Percentiles rank a stretch among this genome's conserved stretches.
Evolutionary conservation across 2,329 filamentous ascomycete genomes (phyloP).

Genomic region (Didymella exigua): DNA sequence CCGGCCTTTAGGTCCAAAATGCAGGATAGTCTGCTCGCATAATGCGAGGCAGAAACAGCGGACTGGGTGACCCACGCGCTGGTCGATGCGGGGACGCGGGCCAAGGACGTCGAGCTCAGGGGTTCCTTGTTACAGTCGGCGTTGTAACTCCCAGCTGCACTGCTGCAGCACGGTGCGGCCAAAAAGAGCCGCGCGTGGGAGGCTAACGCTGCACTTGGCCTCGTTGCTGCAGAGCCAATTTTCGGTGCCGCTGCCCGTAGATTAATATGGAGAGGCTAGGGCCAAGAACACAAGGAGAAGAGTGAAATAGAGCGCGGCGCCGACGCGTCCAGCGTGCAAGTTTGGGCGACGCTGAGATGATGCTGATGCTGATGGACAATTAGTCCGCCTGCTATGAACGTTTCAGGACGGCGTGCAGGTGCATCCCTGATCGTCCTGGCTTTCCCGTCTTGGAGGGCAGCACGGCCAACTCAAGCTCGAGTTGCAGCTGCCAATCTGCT

Average conservation of each 20-base stretch:
- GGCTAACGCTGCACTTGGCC: slow-evolving; percentile 14
- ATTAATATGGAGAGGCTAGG: not conserved
- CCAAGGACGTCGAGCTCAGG: slow-evolving; percentile 12
- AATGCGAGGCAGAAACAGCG: slow-evolving; percentile 27
- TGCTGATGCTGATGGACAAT: slow-evolving; percentile 2
- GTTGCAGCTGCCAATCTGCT: slow-evolving; percentile 1
- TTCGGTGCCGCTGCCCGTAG: slow-evolving; percentile 10
- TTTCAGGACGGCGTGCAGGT: slow-evolving; percentile 12
- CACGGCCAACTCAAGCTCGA: slow-evolving; percentile 7
- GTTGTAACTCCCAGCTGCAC: slow-evolving; percentile 20
- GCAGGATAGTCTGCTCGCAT: slow-evolving; percentile 24
- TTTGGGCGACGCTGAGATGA: not conserved
- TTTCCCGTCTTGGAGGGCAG: not conserved
- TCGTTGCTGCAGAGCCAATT: slow-evolving; percentile 10
- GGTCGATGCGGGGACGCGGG: slow-evolving; percentile 21
- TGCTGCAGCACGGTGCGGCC: slow-evolving; percentile 22
- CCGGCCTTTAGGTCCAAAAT: slow-evolving; percentile 12
- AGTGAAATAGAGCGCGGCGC: not conserved
- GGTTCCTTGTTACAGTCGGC: slow-evolving; percentile 25
- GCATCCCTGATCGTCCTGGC: slow-evolving; percentile 1
- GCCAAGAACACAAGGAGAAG: not conserved
- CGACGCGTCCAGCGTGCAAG: not conserved
- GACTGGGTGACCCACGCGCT: slow-evolving; percentile 23
- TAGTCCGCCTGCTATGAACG: not conserved
- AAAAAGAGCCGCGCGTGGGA: slow-evolving; percentile 24